Conservation (phyloP, 371 early-diverging fungal genomes). For the Mortierella sp. region DNA sequence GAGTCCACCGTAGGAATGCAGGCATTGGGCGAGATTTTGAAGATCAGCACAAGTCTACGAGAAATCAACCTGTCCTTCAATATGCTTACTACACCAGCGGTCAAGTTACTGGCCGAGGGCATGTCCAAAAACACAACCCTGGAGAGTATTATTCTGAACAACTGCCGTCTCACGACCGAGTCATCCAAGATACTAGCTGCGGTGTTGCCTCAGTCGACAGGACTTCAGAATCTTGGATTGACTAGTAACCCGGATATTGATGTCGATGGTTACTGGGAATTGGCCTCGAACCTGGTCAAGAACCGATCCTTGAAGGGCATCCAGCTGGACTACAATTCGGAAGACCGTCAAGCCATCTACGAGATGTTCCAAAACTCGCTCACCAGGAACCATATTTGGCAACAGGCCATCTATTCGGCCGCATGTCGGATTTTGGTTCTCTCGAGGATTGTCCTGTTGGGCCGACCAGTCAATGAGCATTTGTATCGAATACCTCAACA, state of each 20-base stretch:
- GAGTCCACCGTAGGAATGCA: slow-evolving; percentile 27
- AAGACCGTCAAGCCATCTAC: slow-evolving; percentile 51
- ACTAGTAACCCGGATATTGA: slow-evolving; percentile 52
- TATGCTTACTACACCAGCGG: slow-evolving; percentile 30
- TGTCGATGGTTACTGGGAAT: slow-evolving; percentile 53
- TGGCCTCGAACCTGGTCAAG: slow-evolving; percentile 42
- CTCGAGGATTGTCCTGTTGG: slow-evolving; percentile 49
- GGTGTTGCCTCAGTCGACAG: slow-evolving; percentile 31
- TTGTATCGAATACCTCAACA: slow-evolving; percentile 26
- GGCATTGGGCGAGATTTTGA: slow-evolving; percentile 46
- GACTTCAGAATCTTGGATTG: slow-evolving; percentile 52
- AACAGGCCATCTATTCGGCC: slow-evolving; percentile 51
- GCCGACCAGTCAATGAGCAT: slow-evolving; percentile 42
- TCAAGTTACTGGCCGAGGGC: slow-evolving; percentile 28
- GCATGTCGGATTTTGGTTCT: slow-evolving; percentile 52
- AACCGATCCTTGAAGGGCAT: slow-evolving; percentile 54
- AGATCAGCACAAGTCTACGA: slow-evolving; percentile 37
- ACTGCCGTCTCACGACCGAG: slow-evolving; percentile 45
- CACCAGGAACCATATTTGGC: slow-evolving; percentile 55
- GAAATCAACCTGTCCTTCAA: slow-evolving; percentile 54
- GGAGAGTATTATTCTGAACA: slow-evolving; percentile 50
- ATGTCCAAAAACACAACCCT: slow-evolving; percentile 49
- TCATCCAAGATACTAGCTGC: slow-evolving; percentile 37
- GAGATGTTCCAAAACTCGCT: slow-evolving; percentile 55
- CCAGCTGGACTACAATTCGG: slow-evolving; percentile 56